Evolutionary conservation across 1,284 basidiomycete species (phyloP).

Genomic region (Puccinia polysora): DNA sequence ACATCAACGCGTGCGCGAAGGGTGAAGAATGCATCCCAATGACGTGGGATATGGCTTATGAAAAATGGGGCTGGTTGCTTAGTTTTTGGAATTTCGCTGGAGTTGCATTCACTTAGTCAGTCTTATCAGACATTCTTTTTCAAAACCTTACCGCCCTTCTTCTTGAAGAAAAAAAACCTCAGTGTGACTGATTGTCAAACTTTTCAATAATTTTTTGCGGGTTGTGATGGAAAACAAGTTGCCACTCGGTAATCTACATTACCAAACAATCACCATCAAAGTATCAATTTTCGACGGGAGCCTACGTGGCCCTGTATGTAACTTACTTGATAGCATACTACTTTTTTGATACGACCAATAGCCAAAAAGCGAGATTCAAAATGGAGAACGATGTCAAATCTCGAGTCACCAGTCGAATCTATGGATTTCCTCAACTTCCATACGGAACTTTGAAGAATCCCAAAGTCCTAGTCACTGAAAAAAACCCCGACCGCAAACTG

Average conservation of each 20-base stretch:
- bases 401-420: conserved; percentile 69
- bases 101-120: conserved; percentile 49
- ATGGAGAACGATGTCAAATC: conserved; percentile 86
- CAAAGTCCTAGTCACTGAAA: conserved; percentile 85
- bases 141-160: background rate
- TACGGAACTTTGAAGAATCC: conserved; percentile 82
- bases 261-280: conserved; percentile 80
- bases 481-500: conserved; percentile 63
- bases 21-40: conserved; percentile 87
- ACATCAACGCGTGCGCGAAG: conserved; percentile 43
- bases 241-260: conserved; percentile 92
- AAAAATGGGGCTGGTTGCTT: conserved; percentile 61
- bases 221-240: too few species aligned
- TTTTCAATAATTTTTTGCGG: too few species aligned
- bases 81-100: conserved; percentile 79
- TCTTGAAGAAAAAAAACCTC: background rate
- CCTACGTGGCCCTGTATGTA: conserved; percentile 66
- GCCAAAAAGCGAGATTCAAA: conserved; percentile 96
- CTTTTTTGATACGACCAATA: conserved; percentile 88
- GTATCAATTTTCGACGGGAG: conserved; percentile 77
- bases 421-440: conserved; percentile 84
- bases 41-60: conserved; percentile 98
- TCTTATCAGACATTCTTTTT: conserved; percentile 67
- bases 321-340: conserved; percentile 80
- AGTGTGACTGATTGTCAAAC: too few species aligned